phyloP scores from a whole-genome alignment of 805 yeast genomes.

The Saccharomycopsis fodiens region DNA sequence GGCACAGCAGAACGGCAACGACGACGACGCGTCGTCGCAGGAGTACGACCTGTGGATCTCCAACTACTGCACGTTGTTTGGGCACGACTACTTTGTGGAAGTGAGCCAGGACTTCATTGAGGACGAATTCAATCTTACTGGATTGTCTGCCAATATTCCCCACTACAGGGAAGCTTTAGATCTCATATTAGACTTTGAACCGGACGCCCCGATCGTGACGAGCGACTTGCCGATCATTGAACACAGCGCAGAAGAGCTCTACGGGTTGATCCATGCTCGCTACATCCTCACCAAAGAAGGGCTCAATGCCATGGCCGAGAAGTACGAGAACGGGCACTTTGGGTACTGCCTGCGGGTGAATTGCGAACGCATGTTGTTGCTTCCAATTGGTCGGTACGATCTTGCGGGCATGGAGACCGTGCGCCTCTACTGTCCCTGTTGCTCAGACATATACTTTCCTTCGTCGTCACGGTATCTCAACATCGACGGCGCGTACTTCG shows the following conservation, averaged over 20 bases:
- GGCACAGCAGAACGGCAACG: background rate
- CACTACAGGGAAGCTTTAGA: slow-evolving; percentile 89
- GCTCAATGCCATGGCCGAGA: slow-evolving; percentile 84
- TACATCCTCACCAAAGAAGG: slow-evolving; percentile 87
- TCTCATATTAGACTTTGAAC: slow-evolving; percentile 78
- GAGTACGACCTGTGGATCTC: slow-evolving; percentile 50
- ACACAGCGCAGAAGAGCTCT: slow-evolving; percentile 84
- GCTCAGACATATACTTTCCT: slow-evolving; percentile 86
- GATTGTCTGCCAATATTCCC: slow-evolving; percentile 77
- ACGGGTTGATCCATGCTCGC: slow-evolving; percentile 92
- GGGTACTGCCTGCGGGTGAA: slow-evolving; percentile 87
- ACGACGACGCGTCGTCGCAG: slow-evolving; percentile 28
- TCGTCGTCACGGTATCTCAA: slow-evolving; percentile 78
- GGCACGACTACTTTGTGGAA: slow-evolving; percentile 83
- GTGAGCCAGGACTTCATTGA: slow-evolving; percentile 90
- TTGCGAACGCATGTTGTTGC: slow-evolving; percentile 83
- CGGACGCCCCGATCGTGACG: slow-evolving; percentile 44
- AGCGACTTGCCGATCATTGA: slow-evolving; percentile 72
- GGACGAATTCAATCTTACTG: slow-evolving; percentile 94
- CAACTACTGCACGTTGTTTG: slow-evolving; percentile 45
- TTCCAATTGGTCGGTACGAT: slow-evolving; percentile 90
- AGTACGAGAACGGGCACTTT: slow-evolving; percentile 81
- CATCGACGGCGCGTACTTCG: slow-evolving; percentile 95
- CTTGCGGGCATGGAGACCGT: slow-evolving; percentile 89
- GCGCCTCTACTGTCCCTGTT: slow-evolving; percentile 87